Base-by-base conservation (phyloP, 2,329 filamentous ascomycete species). In the Alternaria dauci region DNA sequence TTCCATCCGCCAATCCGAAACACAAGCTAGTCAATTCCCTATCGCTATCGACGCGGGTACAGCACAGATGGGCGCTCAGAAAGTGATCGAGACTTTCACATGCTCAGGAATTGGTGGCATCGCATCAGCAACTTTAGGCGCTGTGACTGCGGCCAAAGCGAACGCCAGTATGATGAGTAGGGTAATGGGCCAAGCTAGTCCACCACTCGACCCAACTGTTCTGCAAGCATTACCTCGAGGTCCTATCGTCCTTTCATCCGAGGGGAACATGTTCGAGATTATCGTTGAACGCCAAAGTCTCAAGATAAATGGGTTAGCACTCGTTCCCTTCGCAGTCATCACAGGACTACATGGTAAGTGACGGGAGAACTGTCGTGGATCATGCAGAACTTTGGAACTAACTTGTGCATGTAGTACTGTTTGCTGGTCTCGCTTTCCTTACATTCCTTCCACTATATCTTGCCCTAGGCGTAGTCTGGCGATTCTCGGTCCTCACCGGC, bases 91-190 rank as follows among this genome's bases (percentile, higher is more conserved):
- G n/a, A 43, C 56, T 2, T 52, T 74, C 1, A 74, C 70, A 2
- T 75, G 73, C 46, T 60, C 69, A 26, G 73, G 73, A 3, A 58
- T 75, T 26, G 73, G 73, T 2, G 73, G 73, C 3, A 34, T 74
- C 18, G 67, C 67, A 8, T 63, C 71, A 3, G 58, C 67, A 16
- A 65, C 46, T 4, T 52, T 72, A 0, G 73, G 70, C 20, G 32
- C 69, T 9, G 67, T 61, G 54, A 65, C 59, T 25, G 61, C 60
- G 2, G 58, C 52, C 11, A 65, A 65, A 18, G 36, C 62, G 11
- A 69, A 69, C 16, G 43, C 51, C 7, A 55, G 50, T 16, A 50
- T 59, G 20, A 52, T 51, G 32, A 32, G 32, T 5, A 54, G 44
- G 32, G 50, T 57, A 2, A 63, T 26, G 26, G 42, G 18, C 8